Percentiles rank a stretch among this genome's conserved stretches.
These are phyloP conservation scores for Thermochaetoides thermophila DNA, from an alignment of 495 filamentous ascomycete genomes.

Conservation along the genomic window DNA sequence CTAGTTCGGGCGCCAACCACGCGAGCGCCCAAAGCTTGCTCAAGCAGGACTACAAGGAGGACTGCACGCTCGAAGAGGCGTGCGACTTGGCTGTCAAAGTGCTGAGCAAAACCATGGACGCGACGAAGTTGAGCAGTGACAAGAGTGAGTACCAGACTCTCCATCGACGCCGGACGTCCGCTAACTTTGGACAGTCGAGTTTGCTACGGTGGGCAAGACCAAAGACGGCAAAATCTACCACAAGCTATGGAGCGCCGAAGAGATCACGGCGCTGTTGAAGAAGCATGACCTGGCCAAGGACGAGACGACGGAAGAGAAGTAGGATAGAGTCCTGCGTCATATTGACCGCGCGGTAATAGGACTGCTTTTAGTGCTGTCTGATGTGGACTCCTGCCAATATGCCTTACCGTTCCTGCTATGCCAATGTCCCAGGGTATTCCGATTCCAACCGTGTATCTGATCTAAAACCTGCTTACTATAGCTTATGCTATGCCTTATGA, in stretches of 20 bases:
- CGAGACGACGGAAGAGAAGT: constrained; percentile 56
- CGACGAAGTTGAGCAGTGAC: constrained; percentile 93
- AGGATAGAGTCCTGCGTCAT: too few species aligned
- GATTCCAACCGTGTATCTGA: too few species aligned
- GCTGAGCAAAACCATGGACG: constrained; percentile 99
- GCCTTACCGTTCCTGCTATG: too few species aligned
- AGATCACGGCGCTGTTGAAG: constrained; percentile 86
- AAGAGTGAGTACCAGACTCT: constrained; percentile 85
- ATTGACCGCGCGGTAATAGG: constrained; percentile 1
- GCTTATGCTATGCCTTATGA: too few species aligned
- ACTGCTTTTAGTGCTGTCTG: constrained; percentile 14
- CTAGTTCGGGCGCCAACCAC: constrained; percentile 94
- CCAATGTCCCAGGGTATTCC: too few species aligned
- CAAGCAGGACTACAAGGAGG: constrained; percentile 99
- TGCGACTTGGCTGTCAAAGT: constrained; percentile 98
- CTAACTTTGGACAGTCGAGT: constrained; percentile 56
- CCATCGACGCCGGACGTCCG: constrained; percentile 2
- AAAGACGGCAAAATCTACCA: constrained; percentile 93
- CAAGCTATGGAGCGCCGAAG: constrained; percentile 90
- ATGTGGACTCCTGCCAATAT: too few species aligned
- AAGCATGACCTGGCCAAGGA: constrained; percentile 91
- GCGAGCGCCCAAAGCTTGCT: constrained; percentile 92
- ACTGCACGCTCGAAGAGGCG: constrained; percentile 87
- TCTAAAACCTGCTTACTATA: too few species aligned
- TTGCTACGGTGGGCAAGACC: constrained; percentile 94